phyloP scores from a whole-genome alignment of 129 eudicot genomes.

The Tagetes erecta region DNA sequence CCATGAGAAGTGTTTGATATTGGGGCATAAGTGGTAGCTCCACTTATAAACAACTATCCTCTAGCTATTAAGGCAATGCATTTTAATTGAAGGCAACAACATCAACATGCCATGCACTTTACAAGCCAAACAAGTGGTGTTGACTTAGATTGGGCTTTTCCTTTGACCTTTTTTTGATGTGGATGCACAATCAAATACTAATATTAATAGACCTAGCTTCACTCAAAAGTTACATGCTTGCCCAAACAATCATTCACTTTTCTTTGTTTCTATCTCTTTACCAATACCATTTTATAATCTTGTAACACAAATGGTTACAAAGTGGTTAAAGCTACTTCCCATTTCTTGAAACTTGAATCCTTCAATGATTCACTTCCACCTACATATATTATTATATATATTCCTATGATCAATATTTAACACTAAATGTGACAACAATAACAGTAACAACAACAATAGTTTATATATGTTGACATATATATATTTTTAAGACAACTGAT shows the following conservation, averaged over 20 bases:
- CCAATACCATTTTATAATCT: conserved; percentile 19
- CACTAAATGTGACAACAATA: not conserved
- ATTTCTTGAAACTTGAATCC: conserved; percentile 43
- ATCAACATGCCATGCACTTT: conserved; percentile 47
- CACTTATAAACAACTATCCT: conserved; percentile 30
- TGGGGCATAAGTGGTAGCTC: conserved; percentile 44
- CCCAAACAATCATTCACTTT: conserved; percentile 40
- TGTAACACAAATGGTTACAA: conserved; percentile 27
- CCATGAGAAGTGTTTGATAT: conserved; percentile 29
- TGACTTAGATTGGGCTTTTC: conserved; percentile 43
- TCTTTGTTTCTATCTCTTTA: conserved; percentile 35
- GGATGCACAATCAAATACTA: conserved; percentile 26
- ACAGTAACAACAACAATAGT: not conserved
- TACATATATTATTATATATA: conserved; percentile 15
- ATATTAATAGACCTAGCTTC: conserved; percentile 39
- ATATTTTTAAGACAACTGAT: not conserved
- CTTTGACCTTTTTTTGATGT: conserved; percentile 44
- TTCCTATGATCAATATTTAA: not conserved
- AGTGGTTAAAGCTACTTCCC: conserved; percentile 27
- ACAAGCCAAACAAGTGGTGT: conserved; percentile 44
- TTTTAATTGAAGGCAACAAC: conserved; percentile 38
- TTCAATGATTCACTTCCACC: conserved; percentile 37
- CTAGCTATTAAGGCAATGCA: conserved; percentile 29
- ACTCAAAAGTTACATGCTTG: conserved; percentile 43
- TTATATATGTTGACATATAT: not conserved